These are phyloP conservation scores for Termitomyces sp. DNA, from an alignment of 768 basidiomycete genomes.

Conservation along the genomic window DNA sequence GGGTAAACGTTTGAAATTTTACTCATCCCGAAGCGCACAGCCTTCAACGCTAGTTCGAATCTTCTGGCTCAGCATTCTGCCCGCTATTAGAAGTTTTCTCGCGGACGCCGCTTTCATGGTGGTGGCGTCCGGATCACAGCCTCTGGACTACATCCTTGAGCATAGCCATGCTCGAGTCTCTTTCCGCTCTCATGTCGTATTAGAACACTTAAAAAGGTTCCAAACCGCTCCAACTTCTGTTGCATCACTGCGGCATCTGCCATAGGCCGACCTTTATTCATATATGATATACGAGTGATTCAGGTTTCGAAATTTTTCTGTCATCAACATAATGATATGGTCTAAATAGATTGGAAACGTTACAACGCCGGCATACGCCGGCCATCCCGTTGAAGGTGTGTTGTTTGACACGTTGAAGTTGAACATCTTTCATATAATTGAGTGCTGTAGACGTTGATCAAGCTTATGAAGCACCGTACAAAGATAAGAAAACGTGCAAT, in stretches of 20 bases:
- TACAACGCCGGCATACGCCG: not conserved
- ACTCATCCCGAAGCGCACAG: constrained; percentile 3
- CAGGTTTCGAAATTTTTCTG: not conserved
- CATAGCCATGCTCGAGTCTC: not conserved
- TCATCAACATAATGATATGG: not conserved
- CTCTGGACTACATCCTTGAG: not conserved
- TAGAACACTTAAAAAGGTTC: not conserved
- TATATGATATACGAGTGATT: not conserved
- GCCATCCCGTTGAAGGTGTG: not conserved
- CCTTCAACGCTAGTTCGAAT: not conserved
- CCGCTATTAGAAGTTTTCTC: not conserved
- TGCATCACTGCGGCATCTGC: not conserved
- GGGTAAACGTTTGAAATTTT: constrained; percentile 7
- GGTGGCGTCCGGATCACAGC: not conserved
- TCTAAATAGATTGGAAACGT: not conserved
- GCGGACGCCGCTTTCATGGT: not conserved
- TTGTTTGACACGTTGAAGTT: not conserved
- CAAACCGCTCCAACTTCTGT: not conserved
- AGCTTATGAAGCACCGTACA: too few species aligned
- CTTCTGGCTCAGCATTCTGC: not conserved
- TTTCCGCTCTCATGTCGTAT: not conserved
- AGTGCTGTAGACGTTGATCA: not conserved
- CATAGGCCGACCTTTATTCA: not conserved
- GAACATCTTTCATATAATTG: not conserved
- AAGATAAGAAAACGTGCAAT: not conserved